These are phyloP conservation scores for Nitzschia sp. DNA, from an alignment of 108 stramenopile genomes.

Conservation along the genomic window DNA sequence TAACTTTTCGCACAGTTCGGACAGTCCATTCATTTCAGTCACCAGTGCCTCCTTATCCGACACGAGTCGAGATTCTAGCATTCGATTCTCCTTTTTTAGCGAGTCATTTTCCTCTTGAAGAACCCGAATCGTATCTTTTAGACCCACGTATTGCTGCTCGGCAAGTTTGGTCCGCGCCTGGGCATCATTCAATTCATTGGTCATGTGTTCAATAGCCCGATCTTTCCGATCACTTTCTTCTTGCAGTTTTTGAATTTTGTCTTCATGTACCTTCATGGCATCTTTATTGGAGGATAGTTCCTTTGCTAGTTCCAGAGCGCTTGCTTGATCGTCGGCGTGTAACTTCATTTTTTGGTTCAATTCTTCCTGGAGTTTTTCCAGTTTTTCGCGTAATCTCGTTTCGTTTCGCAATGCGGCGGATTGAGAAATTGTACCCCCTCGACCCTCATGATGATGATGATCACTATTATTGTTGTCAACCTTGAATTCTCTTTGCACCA, in stretches of 20 bases:
- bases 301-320: slow-evolving; percentile 47
- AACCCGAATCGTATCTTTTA: slow-evolving; percentile 76
- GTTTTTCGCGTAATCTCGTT: slow-evolving; percentile 60
- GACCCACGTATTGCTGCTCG: slow-evolving; percentile 78
- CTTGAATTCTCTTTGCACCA: slow-evolving; percentile 34
- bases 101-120: slow-evolving; percentile 77
- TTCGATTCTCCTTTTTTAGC: slow-evolving; percentile 59
- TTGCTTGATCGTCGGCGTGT: slow-evolving; percentile 43
- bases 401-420: slow-evolving; percentile 50
- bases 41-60: slow-evolving; percentile 68
- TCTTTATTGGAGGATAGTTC: slow-evolving; percentile 52
- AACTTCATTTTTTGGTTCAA: slow-evolving; percentile 52
- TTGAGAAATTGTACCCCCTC: slow-evolving; percentile 9
- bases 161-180: slow-evolving; percentile 67
- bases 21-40: slow-evolving; percentile 74
- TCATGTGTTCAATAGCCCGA: slow-evolving; percentile 61
- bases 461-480: background rate
- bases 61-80: slow-evolving; percentile 55
- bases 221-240: slow-evolving; percentile 49
- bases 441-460: slow-evolving; percentile 13
- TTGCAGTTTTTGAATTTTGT: slow-evolving; percentile 48
- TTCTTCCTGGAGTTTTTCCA: slow-evolving; percentile 74
- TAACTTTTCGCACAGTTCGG: slow-evolving; percentile 67
- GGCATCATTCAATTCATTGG: slow-evolving; percentile 59
- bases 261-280: slow-evolving; percentile 46